Evolutionary conservation across 2,329 filamentous ascomycete species (phyloP).

Genomic region (Fusarium armeniacum): DNA sequence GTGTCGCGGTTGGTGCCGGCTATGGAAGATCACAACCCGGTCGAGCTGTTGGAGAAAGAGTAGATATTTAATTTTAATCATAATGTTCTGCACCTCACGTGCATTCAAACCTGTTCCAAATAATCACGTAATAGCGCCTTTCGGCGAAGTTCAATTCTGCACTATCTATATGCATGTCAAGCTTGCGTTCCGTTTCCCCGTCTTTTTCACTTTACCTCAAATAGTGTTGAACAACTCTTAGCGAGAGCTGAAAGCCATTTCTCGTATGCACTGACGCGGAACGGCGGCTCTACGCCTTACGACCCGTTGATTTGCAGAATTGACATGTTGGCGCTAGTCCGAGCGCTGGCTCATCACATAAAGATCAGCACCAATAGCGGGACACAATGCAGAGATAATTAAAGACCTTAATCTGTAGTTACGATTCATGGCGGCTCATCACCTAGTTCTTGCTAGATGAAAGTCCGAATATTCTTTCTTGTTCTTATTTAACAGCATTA

Average conservation of each 20-base stretch:
- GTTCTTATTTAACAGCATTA: neutral
- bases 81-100: neutral
- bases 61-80: neutral
- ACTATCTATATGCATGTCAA: neutral
- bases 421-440: neutral
- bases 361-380: neutral
- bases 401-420: neutral
- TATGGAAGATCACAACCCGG: slow-evolving; percentile 23
- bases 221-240: neutral
- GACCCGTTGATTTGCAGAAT: neutral
- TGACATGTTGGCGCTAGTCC: neutral
- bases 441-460: neutral
- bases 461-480: neutral
- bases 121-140: neutral
- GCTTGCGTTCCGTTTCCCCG: neutral
- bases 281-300: neutral
- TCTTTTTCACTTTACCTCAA: neutral
- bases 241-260: neutral
- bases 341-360: neutral
- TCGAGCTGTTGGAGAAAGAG: slow-evolving; percentile 7
- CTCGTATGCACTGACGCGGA: neutral
- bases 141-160: neutral
- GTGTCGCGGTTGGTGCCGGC: slow-evolving; percentile 21
- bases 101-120: accelerated
- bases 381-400: neutral